Evolutionary conservation across 2,329 filamentous ascomycete species (phyloP).

Genomic region (Sporothrix mexicana): DNA sequence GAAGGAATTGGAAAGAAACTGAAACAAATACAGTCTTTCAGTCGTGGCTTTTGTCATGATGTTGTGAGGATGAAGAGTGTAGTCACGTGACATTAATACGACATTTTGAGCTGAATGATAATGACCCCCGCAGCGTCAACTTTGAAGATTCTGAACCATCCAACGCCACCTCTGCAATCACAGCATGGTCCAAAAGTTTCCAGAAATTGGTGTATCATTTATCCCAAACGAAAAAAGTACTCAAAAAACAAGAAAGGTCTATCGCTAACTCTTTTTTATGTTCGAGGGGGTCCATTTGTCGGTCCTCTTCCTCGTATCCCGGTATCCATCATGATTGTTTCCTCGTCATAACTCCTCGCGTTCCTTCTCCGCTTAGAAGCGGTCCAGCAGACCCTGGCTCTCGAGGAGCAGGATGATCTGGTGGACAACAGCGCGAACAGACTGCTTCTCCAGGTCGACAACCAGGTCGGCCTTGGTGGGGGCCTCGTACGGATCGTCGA

Average conservation of each 20-base stretch:
- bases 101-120: no score
- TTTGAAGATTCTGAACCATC: no score
- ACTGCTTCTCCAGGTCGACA: slow-evolving; percentile 85
- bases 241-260: slow-evolving; percentile 20
- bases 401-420: slow-evolving; percentile 94
- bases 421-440: slow-evolving; percentile 91
- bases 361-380: slow-evolving; percentile 49
- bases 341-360: not conserved
- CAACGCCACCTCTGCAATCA: not conserved
- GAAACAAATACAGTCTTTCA: not conserved
- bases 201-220: slow-evolving; percentile 13
- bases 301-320: slow-evolving; percentile 7
- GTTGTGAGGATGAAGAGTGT: not conserved
- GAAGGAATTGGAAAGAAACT: not conserved
- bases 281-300: not conserved
- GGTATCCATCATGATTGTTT: not conserved
- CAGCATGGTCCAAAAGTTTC: not conserved
- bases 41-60: not conserved
- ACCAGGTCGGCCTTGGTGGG: slow-evolving; percentile 81
- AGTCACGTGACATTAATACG: not conserved
- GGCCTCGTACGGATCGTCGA: slow-evolving; percentile 94
- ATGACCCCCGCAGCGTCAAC: no score
- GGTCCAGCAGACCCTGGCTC: slow-evolving; percentile 85
- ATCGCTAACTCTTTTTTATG: slow-evolving; percentile 27
- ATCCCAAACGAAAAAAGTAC: slow-evolving; percentile 5